Conservation (phyloP, 257 asterid genomes). For the Cynanchum wilfordii region DNA sequence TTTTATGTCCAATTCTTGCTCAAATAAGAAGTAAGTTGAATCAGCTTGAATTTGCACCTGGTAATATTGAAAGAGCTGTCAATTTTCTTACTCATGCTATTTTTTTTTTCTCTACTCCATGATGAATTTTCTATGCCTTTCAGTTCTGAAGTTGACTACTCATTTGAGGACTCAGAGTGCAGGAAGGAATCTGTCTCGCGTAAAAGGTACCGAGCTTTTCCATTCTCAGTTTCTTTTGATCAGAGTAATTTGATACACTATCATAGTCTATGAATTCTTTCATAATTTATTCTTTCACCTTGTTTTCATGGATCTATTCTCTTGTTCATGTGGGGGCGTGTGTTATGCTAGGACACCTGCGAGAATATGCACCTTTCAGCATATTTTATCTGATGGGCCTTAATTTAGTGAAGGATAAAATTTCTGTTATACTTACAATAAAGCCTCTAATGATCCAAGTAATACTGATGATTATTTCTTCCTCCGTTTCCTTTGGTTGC, state of each 20-base stretch:
- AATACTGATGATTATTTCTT: background rate
- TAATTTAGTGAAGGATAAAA: background rate
- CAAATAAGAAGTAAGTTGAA: background rate
- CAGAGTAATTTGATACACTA: background rate
- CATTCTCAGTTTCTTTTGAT: background rate
- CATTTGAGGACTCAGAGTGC: slow-evolving; percentile 51
- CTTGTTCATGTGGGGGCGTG: background rate
- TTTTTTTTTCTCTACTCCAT: background rate
- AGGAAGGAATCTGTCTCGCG: slow-evolving; percentile 51
- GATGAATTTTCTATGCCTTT: slow-evolving; percentile 7
- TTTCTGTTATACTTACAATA: background rate
- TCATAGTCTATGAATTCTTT: background rate
- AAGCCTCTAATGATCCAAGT: background rate
- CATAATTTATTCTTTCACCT: background rate
- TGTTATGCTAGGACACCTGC: background rate
- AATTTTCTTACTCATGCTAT: background rate
- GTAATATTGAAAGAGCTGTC: background rate
- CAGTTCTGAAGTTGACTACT: slow-evolving; percentile 65
- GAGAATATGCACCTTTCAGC: background rate
- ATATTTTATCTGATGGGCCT: background rate
- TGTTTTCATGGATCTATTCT: background rate
- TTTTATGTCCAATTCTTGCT: background rate
- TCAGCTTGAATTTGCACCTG: background rate
- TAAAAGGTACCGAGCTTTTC: slow-evolving; percentile 50
- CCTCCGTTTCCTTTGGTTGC: background rate